phyloP scores from a whole-genome alignment of 108 stramenopile species.

The Conticribra weissflogii region DNA sequence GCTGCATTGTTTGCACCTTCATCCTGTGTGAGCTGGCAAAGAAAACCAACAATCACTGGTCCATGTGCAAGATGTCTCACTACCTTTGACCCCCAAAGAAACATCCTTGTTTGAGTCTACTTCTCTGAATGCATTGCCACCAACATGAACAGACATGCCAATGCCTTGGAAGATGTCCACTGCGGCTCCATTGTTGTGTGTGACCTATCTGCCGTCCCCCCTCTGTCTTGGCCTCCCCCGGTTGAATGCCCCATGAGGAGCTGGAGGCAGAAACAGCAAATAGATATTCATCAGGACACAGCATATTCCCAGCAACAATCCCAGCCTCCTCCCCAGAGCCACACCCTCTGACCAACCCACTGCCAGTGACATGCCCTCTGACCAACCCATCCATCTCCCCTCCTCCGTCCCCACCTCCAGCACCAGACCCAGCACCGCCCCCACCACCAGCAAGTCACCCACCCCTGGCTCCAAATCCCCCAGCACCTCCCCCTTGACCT shows the following conservation, averaged over 20 bases:
- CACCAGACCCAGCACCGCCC: neutral
- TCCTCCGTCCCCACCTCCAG: constrained; percentile 5
- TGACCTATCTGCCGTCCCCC: too few relatives aligned
- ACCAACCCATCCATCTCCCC: neutral
- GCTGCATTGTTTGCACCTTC: constrained; percentile 8
- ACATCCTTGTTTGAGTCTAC: constrained; percentile 33
- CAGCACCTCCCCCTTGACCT: neutral
- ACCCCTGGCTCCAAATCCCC: constrained; percentile 1
- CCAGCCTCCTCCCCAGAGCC: neutral
- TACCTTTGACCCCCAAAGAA: constrained; percentile 29
- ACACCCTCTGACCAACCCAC: neutral
- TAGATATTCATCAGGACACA: constrained; percentile 35
- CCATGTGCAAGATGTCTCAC: neutral
- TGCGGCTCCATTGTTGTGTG: neutral
- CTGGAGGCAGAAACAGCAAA: constrained; percentile 12
- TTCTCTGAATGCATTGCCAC: constrained; percentile 41
- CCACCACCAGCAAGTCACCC: constrained; percentile 1
- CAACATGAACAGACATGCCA: constrained; percentile 27
- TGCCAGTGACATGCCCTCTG: neutral
- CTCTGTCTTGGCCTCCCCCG: constrained; percentile 28
- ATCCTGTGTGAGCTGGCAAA: constrained; percentile 20
- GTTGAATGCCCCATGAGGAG: too few relatives aligned
- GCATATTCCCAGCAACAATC: constrained; percentile 27
- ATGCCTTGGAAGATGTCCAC: too few relatives aligned
- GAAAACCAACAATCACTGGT: neutral